Conservation (phyloP, 2,329 filamentous ascomycete species). For the Hyphodiscus sp. region DNA sequence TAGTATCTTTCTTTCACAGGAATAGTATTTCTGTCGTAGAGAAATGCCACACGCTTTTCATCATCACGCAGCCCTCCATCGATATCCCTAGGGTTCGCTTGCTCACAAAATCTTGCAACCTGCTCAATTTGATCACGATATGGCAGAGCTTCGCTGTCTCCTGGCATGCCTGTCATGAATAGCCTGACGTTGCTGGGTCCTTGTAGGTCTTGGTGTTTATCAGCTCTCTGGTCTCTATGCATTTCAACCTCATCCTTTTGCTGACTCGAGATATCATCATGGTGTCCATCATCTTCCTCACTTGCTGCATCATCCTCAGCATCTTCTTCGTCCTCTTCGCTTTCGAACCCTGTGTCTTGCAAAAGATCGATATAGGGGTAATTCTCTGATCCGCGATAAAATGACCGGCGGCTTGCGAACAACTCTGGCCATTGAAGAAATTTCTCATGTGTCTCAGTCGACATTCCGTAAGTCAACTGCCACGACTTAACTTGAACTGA, state of each 20-base stretch:
- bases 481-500: too few relatives aligned
- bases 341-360: too few relatives aligned
- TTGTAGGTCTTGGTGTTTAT: not conserved
- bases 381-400: conserved; percentile 3
- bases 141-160: not conserved
- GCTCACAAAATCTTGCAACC: conserved; percentile 5
- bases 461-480: too few relatives aligned
- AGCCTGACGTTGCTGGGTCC: conserved; percentile 1
- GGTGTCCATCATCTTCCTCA: too few relatives aligned
- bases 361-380: not conserved
- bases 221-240: not conserved
- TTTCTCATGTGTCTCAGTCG: too few relatives aligned
- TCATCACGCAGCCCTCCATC: not conserved
- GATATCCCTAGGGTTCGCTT: not conserved
- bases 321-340: too few relatives aligned
- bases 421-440: not conserved
- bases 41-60: conserved; percentile 4
- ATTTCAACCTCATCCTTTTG: not conserved
- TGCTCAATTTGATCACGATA: conserved; percentile 6
- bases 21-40: conserved; percentile 1
- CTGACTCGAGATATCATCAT: too few relatives aligned
- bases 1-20: not conserved
- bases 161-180: conserved; percentile 5
- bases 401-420: not conserved
- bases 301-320: not conserved